Evolutionary conservation across 2,329 filamentous ascomycete genomes (phyloP).

Genomic region (Diaporthe velutina): DNA sequence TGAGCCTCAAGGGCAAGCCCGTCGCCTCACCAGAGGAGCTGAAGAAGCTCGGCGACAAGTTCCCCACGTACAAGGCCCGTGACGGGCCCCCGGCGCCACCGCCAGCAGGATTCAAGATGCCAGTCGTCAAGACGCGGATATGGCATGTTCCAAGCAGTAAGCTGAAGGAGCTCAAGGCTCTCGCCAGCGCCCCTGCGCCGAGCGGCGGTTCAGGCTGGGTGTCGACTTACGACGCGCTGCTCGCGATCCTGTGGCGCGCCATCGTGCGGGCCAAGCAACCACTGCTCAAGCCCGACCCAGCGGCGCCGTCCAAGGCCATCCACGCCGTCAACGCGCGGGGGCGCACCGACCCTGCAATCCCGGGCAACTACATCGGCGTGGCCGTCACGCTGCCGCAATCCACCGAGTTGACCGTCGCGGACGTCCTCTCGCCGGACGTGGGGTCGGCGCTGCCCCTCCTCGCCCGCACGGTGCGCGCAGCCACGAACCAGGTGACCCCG

Average conservation of each 20-base stretch:
- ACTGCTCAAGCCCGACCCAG: slow-evolving; percentile 40
- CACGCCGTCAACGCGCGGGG: slow-evolving; percentile 45
- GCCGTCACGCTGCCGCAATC: slow-evolving; percentile 42
- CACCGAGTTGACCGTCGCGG: slow-evolving; percentile 37
- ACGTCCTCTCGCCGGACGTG: slow-evolving; percentile 21
- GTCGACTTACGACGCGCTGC: slow-evolving; percentile 46
- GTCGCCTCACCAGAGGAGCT: slow-evolving; percentile 6
- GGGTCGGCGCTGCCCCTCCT: slow-evolving; percentile 40
- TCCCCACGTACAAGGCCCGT: slow-evolving; percentile 37
- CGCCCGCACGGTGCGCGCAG: slow-evolving; percentile 43
- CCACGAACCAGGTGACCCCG: slow-evolving; percentile 43
- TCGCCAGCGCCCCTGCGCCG: slow-evolving; percentile 1
- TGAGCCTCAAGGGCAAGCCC: not conserved
- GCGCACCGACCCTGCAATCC: slow-evolving; percentile 43
- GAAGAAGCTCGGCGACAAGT: slow-evolving; percentile 28
- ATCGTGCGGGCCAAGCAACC: slow-evolving; percentile 42
- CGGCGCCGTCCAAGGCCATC: slow-evolving; percentile 30
- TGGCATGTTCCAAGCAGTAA: slow-evolving; percentile 44
- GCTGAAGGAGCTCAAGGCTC: slow-evolving; percentile 41
- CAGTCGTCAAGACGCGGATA: slow-evolving; percentile 41
- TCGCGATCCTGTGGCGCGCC: slow-evolving; percentile 44
- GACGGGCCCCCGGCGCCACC: slow-evolving; percentile 41
- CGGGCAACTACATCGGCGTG: slow-evolving; percentile 43
- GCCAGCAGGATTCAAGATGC: slow-evolving; percentile 45
- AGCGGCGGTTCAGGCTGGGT: slow-evolving; percentile 38